Conservation (phyloP, 2,329 filamentous ascomycete species). For the Epichloe sylvatica region DNA sequence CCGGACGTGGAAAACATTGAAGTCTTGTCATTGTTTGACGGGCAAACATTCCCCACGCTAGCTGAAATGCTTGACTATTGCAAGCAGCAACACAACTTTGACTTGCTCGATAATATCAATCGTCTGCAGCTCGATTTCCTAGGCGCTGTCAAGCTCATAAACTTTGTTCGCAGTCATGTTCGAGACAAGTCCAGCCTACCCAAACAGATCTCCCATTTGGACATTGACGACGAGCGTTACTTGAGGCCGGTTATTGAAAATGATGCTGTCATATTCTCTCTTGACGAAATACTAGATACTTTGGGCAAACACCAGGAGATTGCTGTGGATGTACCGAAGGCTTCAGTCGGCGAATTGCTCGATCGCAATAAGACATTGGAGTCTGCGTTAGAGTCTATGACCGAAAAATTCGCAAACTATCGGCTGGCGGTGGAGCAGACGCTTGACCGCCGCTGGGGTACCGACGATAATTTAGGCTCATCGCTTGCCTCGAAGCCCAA, state of each 20-base stretch:
- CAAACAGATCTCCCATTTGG: constrained; percentile 42
- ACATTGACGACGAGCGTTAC: constrained; percentile 65
- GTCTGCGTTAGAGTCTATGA: constrained; percentile 44
- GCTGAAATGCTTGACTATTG: constrained; percentile 53
- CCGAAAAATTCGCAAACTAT: constrained; percentile 51
- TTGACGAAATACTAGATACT: constrained; percentile 55
- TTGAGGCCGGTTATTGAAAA: constrained; percentile 77
- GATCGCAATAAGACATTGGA: constrained; percentile 43
- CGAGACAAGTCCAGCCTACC: constrained; percentile 33
- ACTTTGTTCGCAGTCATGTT: constrained; percentile 44
- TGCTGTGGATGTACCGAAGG: constrained; percentile 3
- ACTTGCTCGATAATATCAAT: constrained; percentile 48
- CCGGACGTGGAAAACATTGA: constrained; percentile 47
- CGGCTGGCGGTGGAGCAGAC: constrained; percentile 51
- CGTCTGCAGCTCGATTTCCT: constrained; percentile 54
- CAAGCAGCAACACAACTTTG: constrained; percentile 51
- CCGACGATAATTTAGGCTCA: constrained; percentile 24
- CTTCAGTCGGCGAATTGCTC: constrained; percentile 23
- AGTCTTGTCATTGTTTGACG: constrained; percentile 55
- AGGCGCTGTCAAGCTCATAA: constrained; percentile 60
- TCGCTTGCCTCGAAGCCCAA: constrained; percentile 8
- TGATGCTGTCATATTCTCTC: constrained; percentile 73
- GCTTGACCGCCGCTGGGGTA: constrained; percentile 50
- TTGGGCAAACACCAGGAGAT: constrained; percentile 26
- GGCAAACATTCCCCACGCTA: constrained; percentile 50